Base-by-base conservation (phyloP, 805 yeast species). In the Yueomyces sinensis region DNA sequence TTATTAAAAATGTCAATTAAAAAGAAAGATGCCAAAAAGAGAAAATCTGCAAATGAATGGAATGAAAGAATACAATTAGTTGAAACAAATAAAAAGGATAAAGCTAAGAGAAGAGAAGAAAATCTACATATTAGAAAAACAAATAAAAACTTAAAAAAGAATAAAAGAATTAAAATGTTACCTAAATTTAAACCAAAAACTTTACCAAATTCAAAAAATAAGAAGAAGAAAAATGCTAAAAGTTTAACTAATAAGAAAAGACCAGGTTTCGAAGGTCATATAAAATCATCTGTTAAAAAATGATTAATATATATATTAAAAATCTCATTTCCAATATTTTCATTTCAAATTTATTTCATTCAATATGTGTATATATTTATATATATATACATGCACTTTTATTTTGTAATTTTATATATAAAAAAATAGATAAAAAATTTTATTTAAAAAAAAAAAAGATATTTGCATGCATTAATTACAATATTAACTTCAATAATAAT, bases 21-120 rank as follows among this genome's bases (percentile, higher is more conserved):
- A 62, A 70, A 81, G 47, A 82, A 84, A 53, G 89, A 83, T 47
- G 74, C 81, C 41, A 69, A 70, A 51, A 91, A 91, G 65, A 71
- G 82, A 50, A 82, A 77, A 63, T 79, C 93, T 38, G 94, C 84
- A 49, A 63, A 74, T 34, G 94, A 89, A 58, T 91, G 99, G 99
- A 70, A 63, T 43, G 96, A 89, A 34, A 73, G 99, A 44, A 78
- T 82, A 54, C 81, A 77, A 46, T 69, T 69, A 27, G 95, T 91
- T 13, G 72, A 73, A 38, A 82, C 77, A 45, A 76, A 78, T 27
- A 76, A 81, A 34, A 68, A 75, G 32, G 82, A 78, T 14, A 79
- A 80, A 49, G 75, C 72, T 42, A 82, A 84, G 63, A 80, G 91
- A 66, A 75, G 97, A 58, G 95, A 87, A 49, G 95, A 84, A 47